These are phyloP conservation scores for Fusarium buharicum DNA, from an alignment of 2,329 filamentous ascomycete species.

Conservation along the genomic window DNA sequence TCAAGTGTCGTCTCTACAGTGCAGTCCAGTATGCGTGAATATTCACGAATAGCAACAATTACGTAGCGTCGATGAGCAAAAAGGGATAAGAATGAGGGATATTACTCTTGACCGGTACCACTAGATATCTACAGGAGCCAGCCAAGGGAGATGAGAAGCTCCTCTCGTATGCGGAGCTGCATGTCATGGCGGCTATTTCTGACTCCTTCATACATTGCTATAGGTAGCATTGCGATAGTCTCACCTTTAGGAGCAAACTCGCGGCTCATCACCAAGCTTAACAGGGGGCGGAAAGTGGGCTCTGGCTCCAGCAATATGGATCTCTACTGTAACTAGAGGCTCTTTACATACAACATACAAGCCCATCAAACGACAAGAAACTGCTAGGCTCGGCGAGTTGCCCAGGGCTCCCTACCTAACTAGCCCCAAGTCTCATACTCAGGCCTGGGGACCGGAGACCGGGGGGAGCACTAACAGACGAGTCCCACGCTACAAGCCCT, in stretches of 20 bases:
- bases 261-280: constrained; percentile 23
- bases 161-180: constrained; percentile 21
- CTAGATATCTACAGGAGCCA: constrained; percentile 1
- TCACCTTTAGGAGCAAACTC: constrained; percentile 11
- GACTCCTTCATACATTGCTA: constrained; percentile 3
- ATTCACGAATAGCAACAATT: constrained; percentile 32
- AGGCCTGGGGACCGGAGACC: too few species aligned
- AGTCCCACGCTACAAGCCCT: neutral
- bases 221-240: neutral
- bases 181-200: constrained; percentile 30
- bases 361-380: constrained; percentile 7
- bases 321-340: constrained; percentile 23
- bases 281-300: constrained; percentile 33
- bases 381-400: constrained; percentile 5
- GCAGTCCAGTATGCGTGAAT: constrained; percentile 14
- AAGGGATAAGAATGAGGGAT: constrained; percentile 37
- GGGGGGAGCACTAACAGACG: neutral
- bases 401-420: constrained; percentile 8
- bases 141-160: constrained; percentile 14
- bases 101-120: constrained; percentile 19
- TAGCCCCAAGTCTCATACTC: neutral
- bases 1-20: neutral
- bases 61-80: constrained; percentile 33
- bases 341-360: constrained; percentile 15
- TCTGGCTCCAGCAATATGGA: constrained; percentile 20